Percentiles rank a stretch among this genome's conserved stretches.
phyloP scores from a whole-genome alignment of 768 basidiomycete species.

The Asterophora lycoperdoides region DNA sequence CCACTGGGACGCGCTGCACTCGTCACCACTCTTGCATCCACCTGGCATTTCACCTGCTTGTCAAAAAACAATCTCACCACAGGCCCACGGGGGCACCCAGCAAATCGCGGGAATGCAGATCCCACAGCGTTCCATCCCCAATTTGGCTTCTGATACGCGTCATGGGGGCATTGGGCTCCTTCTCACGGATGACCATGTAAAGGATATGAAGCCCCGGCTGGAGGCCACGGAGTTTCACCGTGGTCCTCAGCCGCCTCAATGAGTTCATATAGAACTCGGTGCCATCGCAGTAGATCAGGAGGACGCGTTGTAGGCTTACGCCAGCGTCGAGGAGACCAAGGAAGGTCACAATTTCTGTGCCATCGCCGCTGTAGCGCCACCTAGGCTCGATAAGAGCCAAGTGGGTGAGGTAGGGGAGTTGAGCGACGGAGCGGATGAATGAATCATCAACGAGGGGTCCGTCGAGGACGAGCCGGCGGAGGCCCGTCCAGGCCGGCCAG shows the following conservation, averaged over 20 bases:
- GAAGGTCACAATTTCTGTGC: constrained; percentile 14
- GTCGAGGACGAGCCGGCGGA: constrained; percentile 14
- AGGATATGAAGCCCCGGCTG: not conserved
- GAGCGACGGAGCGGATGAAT: constrained; percentile 7
- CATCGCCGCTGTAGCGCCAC: constrained; percentile 14
- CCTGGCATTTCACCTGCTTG: no score
- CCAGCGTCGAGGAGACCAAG: constrained; percentile 6
- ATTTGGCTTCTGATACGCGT: constrained; percentile 8
- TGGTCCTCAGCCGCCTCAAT: constrained; percentile 9
- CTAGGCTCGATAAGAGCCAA: constrained; percentile 15
- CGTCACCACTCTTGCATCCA: no score
- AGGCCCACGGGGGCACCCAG: not conserved
- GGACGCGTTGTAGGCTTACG: constrained; percentile 5
- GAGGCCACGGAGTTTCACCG: not conserved
- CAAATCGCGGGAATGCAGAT: constrained; percentile 4
- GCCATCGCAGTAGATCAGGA: constrained; percentile 13
- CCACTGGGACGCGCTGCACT: no score
- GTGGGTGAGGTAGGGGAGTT: constrained; percentile 8
- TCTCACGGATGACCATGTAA: constrained; percentile 8
- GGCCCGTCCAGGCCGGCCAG: constrained; percentile 9
- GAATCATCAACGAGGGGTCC: constrained; percentile 10
- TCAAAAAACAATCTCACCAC: not conserved
- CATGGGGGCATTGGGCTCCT: constrained; percentile 3
- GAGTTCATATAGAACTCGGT: constrained; percentile 6
- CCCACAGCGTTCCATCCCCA: constrained; percentile 10